Conservation (phyloP, 2,329 filamentous ascomycete genomes). For the Hymenoscyphus infarciens region DNA sequence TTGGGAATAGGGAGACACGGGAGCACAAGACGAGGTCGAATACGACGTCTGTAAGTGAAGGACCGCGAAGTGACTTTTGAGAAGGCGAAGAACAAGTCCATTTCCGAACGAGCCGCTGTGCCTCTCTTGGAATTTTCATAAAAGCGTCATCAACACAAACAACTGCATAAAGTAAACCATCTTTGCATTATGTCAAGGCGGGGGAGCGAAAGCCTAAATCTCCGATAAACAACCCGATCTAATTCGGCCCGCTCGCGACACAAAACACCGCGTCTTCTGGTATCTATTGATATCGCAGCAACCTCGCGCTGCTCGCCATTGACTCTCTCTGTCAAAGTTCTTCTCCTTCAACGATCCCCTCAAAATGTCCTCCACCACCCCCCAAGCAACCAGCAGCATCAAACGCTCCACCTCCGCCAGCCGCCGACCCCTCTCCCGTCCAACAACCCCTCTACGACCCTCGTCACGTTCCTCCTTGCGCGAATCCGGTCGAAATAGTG, state of each 20-base stretch:
- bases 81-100: neutral
- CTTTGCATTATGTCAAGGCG: neutral
- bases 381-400: constrained; percentile 27
- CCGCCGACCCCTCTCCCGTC: constrained; percentile 45
- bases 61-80: neutral
- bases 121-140: neutral
- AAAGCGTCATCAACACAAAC: constrained; percentile 1
- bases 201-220: no score
- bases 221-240: no score
- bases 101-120: constrained; percentile 3
- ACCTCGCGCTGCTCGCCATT: no score
- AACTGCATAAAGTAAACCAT: neutral
- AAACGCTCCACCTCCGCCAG: constrained; percentile 30
- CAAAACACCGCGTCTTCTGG: no score
- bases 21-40: neutral
- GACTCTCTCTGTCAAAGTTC: neutral
- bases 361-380: constrained; percentile 29
- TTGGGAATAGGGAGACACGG: neutral
- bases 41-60: neutral
- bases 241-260: no score
- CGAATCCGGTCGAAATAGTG: constrained; percentile 59
- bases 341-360: constrained; percentile 12
- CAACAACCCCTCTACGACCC: constrained; percentile 87
- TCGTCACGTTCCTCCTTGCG: constrained; percentile 83
- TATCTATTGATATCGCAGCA: neutral